phyloP scores from a whole-genome alignment of 192 early-diverging fungal species.

The Gryganskiella cystojenkinii region DNA sequence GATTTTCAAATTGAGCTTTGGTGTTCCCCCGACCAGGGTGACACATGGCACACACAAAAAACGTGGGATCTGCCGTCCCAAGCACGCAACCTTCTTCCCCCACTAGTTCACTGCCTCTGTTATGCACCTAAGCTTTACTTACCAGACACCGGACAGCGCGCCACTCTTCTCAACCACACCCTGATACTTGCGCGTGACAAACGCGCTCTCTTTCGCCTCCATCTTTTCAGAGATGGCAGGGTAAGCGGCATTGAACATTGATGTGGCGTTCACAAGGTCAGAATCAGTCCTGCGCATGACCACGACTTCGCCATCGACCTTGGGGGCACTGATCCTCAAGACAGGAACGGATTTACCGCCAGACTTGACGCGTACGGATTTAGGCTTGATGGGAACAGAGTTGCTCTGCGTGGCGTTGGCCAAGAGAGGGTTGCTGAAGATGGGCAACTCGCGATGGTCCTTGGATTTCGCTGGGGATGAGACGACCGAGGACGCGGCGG shows the following conservation, averaged over 20 bases:
- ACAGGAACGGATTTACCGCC: conserved; percentile 29
- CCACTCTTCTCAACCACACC: conserved; percentile 36
- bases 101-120: no score
- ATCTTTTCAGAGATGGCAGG: conserved; percentile 54
- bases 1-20: not conserved
- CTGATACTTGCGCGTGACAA: conserved; percentile 33
- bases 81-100: no score
- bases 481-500: not conserved
- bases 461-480: not conserved
- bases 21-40: no score
- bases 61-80: no score
- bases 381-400: conserved; percentile 46
- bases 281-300: conserved; percentile 46
- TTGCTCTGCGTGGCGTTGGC: conserved; percentile 48
- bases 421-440: conserved; percentile 50
- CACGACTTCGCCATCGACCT: conserved; percentile 49
- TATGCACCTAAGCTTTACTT: no score
- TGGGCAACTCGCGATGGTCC: conserved; percentile 41
- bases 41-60: no score
- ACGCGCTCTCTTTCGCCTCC: conserved; percentile 37
- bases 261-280: conserved; percentile 51
- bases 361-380: conserved; percentile 33
- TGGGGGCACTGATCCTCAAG: conserved; percentile 49
- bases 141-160: conserved; percentile 43
- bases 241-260: conserved; percentile 54